These are phyloP conservation scores for Backusella liffmaniae DNA, from an alignment of 192 early-diverging fungal genomes.

Conservation along the genomic window DNA sequence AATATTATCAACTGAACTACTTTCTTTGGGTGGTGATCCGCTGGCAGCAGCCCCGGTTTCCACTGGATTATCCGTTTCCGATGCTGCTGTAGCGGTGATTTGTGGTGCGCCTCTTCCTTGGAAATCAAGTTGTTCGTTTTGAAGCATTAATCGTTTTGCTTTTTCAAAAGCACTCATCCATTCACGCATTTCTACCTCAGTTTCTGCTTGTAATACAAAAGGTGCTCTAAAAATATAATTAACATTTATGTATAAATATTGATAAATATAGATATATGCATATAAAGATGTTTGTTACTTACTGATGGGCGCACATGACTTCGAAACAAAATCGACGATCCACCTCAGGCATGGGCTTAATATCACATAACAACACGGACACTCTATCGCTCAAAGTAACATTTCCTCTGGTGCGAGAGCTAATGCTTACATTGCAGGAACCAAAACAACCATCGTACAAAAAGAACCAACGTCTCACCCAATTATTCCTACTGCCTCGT, in stretches of 20 bases:
- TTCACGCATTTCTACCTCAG: slow-evolving; percentile 59
- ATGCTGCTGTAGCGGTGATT: background rate
- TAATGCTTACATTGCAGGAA: slow-evolving; percentile 38
- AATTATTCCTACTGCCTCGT: slow-evolving; percentile 28
- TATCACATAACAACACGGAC: slow-evolving; percentile 61
- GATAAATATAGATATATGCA: background rate
- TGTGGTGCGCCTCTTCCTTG: background rate
- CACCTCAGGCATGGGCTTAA: slow-evolving; percentile 47
- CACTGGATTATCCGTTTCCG: background rate
- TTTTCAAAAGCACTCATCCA: slow-evolving; percentile 66
- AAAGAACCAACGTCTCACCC: slow-evolving; percentile 57
- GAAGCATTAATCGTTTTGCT: slow-evolving; percentile 46
- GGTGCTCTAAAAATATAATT: slow-evolving; percentile 25
- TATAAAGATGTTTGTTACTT: slow-evolving; percentile 25
- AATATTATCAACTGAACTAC: background rate
- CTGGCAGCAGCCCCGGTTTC: background rate
- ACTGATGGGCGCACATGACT: slow-evolving; percentile 67
- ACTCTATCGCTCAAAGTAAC: slow-evolving; percentile 50
- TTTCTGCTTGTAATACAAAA: slow-evolving; percentile 64
- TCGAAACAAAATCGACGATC: slow-evolving; percentile 76
- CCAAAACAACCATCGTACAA: slow-evolving; percentile 57
- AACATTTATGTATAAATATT: too few relatives aligned
- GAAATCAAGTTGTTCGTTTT: slow-evolving; percentile 14
- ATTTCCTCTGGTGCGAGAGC: slow-evolving; percentile 13
- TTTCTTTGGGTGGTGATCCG: background rate